Evolutionary conservation across 371 early-diverging fungal genomes (phyloP).

Genomic region (Syncephalastrum monosporum): DNA sequence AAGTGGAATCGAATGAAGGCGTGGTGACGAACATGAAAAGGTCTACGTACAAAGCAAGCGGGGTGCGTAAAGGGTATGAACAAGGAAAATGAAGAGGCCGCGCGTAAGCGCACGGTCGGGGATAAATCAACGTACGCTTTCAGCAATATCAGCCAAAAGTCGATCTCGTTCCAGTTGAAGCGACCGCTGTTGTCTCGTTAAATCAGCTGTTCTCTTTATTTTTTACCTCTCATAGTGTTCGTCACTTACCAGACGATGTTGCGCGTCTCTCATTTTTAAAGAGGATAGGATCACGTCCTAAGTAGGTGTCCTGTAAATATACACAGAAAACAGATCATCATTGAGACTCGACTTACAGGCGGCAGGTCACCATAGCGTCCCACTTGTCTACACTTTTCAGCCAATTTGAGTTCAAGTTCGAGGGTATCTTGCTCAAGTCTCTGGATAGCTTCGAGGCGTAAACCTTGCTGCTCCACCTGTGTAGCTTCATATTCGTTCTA

Average conservation of each 20-base stretch:
- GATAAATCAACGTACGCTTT: conserved; percentile 9
- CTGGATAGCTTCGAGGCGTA: conserved; percentile 12
- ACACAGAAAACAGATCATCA: background rate
- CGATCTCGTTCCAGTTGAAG: conserved; percentile 16
- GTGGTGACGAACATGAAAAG: conserved; percentile 5
- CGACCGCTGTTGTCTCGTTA: background rate
- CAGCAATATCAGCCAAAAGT: conserved; percentile 17
- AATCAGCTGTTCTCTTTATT: background rate
- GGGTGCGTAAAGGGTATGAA: too few species aligned
- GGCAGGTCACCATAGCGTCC: conserved; percentile 14
- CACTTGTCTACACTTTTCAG: conserved; percentile 9
- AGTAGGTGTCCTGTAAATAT: background rate
- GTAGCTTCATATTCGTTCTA: conserved; percentile 14
- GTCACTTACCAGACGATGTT: conserved; percentile 16
- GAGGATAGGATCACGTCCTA: conserved; percentile 24
- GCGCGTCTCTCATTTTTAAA: conserved; percentile 9
- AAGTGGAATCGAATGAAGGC: background rate
- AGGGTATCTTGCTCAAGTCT: conserved; percentile 14
- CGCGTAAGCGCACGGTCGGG: too few species aligned
- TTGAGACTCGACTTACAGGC: conserved; percentile 11
- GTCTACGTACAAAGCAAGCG: too few species aligned
- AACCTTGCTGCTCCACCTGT: conserved; percentile 14
- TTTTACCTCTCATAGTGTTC: background rate
- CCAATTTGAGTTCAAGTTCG: conserved; percentile 9
- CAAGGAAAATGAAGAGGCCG: too few species aligned